Base-by-base conservation (phyloP, 352 stramenopile genomes). In the Phytophthora pini region DNA sequence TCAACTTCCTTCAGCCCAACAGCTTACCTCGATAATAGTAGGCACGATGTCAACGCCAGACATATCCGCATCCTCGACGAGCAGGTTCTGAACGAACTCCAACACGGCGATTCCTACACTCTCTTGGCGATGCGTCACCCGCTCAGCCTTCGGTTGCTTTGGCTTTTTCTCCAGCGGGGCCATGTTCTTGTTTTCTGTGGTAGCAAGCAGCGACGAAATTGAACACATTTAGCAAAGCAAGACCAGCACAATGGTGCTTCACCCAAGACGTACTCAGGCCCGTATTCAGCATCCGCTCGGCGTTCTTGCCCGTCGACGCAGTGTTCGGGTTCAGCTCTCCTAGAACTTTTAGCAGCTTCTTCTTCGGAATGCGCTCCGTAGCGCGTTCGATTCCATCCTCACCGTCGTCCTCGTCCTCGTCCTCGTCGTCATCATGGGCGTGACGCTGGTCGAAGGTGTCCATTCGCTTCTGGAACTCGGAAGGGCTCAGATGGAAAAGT, bases 41-140 rank as follows among this genome's bases (percentile, higher is more conserved):
- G 84, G 76, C 51, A 94, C 74, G 29, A 94, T 77, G 45, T 92
- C 72, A 15, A 67, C 78, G 38, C 77, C 79, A 38, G 71, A 84
- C 43, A 76, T 50, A 58, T 92, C 83, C 2, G 80, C 79, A 54
- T 94, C 69, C 40, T 92, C 79, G 20, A 88, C 24, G 20, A 93
- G 53, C 29, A 94, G 52, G 43, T 86, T 82, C 67, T 94, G 84
- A 17, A 93, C 80, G 48, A 84, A 93, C 22, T 82, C 77, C 20
- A 84, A 34, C 4, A 94, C 84, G 1, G 84, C 76, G 34, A 87
- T 68, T 41, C 88, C 86, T 4, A 94, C 72, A 8, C 75, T 80
- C 59, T 92, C 84, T 50, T 94, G 86, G 29, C 86, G 86, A 65
- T 89, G 87, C 31, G 84, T 92, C 22, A 85, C 69, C 27, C 77